phyloP scores from a whole-genome alignment of 2,329 filamentous ascomycete genomes.

The Metarhizium brunneum region DNA sequence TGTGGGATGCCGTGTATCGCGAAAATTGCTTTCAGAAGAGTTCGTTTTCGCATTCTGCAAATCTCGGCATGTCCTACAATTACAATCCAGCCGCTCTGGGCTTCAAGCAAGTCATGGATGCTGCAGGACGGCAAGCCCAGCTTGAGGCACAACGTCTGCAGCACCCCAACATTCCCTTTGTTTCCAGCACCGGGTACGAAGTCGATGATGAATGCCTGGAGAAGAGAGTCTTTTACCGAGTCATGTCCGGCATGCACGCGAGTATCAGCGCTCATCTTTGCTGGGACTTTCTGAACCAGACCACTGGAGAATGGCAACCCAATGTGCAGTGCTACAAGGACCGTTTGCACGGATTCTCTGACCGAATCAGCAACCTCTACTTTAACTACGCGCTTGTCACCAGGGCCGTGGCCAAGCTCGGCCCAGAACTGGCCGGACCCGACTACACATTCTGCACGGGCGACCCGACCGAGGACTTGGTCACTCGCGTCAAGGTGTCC shows the following conservation, averaged over 20 bases:
- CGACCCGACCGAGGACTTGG: slow-evolving; percentile 66
- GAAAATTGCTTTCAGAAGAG: slow-evolving; percentile 87
- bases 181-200: slow-evolving; percentile 58
- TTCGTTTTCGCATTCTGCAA: slow-evolving; percentile 51
- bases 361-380: slow-evolving; percentile 93
- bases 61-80: slow-evolving; percentile 38
- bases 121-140: slow-evolving; percentile 49
- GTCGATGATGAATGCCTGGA: slow-evolving; percentile 89
- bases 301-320: slow-evolving; percentile 84
- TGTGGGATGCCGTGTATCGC: slow-evolving; percentile 94
- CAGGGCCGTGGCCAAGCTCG: slow-evolving; percentile 83
- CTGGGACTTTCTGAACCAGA: slow-evolving; percentile 93
- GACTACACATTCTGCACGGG: slow-evolving; percentile 89
- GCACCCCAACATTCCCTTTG: slow-evolving; percentile 46
- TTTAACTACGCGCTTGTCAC: slow-evolving; percentile 98
- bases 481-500: slow-evolving; percentile 76
- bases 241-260: slow-evolving; percentile 96
- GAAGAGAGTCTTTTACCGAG: slow-evolving; percentile 95
- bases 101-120: slow-evolving; percentile 52
- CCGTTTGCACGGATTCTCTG: slow-evolving; percentile 75
- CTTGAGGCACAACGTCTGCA: slow-evolving; percentile 41
- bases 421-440: slow-evolving; percentile 57
- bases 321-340: slow-evolving; percentile 84
- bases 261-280: slow-evolving; percentile 95
- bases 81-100: slow-evolving; percentile 47